Evolutionary conservation across 148 eudicot genomes (phyloP).

Genomic region (Nyssa sinensis): DNA sequence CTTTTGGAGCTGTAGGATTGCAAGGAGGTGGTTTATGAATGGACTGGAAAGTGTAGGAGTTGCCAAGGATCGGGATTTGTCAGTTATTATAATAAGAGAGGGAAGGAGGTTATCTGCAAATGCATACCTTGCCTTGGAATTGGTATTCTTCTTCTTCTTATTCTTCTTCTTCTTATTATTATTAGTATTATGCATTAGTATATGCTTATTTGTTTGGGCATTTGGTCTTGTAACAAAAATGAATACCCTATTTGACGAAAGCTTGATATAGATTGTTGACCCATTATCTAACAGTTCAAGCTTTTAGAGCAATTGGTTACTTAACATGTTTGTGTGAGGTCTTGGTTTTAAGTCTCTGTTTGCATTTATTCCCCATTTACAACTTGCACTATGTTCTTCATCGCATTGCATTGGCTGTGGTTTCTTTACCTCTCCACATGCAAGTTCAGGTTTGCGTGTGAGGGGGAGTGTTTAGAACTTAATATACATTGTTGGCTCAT

Average conservation of each 20-base stretch:
- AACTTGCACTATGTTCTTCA: too few species aligned
- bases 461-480: too few species aligned
- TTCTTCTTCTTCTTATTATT: not conserved
- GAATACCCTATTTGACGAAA: not conserved
- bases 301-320: too few species aligned
- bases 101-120: constrained; percentile 79
- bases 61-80: constrained; percentile 87
- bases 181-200: not conserved
- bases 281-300: too few species aligned
- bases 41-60: constrained; percentile 98
- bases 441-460: too few species aligned
- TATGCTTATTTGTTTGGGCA: not conserved
- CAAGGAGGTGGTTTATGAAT: constrained; percentile 73
- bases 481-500: too few species aligned
- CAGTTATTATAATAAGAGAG: constrained; percentile 76
- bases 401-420: too few species aligned
- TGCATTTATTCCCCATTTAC: too few species aligned
- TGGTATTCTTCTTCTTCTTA: constrained; percentile 45
- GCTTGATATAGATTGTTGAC: too few species aligned
- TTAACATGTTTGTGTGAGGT: too few species aligned
- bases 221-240: not conserved
- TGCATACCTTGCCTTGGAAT: constrained; percentile 93
- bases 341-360: too few species aligned
- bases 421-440: too few species aligned
- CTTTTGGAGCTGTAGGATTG: constrained; percentile 62